Conservation (phyloP, 257 asterid genomes). For the Capsicum chinense region DNA sequence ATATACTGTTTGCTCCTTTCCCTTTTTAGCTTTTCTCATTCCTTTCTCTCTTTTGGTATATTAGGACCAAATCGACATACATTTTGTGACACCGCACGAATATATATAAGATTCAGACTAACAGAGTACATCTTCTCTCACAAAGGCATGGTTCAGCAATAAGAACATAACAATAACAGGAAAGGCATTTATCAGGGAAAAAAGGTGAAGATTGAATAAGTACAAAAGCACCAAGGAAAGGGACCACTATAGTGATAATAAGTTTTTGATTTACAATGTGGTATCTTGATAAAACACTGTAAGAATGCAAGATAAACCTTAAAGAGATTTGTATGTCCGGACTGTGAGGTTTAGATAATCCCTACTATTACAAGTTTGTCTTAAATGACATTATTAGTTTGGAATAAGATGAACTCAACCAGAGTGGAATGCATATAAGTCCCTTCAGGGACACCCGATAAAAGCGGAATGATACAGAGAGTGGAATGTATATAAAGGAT, state of each 20-base stretch:
- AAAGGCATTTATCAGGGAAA: background rate
- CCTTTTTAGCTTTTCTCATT: background rate
- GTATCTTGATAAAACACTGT: background rate
- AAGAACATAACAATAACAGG: background rate
- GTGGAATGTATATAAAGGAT: background rate
- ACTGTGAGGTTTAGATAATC: too few species aligned
- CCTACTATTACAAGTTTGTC: background rate
- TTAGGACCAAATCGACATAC: background rate
- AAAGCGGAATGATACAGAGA: background rate
- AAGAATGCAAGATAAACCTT: background rate
- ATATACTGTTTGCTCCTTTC: background rate
- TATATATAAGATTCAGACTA: constrained; percentile 1
- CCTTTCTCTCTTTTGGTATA: background rate
- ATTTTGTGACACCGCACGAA: background rate
- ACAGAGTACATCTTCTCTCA: background rate
- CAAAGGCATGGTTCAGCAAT: background rate
- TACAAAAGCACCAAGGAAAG: constrained; percentile 10
- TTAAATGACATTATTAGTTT: background rate
- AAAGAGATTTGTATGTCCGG: background rate
- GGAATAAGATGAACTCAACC: constrained; percentile 16
- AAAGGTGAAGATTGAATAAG: constrained; percentile 14
- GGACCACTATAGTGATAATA: background rate
- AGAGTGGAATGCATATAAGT: constrained; percentile 10
- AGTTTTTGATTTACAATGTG: constrained; percentile 15
- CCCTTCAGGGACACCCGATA: background rate